These are phyloP conservation scores for Puccinia hordei DNA, from an alignment of 1,284 basidiomycete genomes.

Conservation along the genomic window DNA sequence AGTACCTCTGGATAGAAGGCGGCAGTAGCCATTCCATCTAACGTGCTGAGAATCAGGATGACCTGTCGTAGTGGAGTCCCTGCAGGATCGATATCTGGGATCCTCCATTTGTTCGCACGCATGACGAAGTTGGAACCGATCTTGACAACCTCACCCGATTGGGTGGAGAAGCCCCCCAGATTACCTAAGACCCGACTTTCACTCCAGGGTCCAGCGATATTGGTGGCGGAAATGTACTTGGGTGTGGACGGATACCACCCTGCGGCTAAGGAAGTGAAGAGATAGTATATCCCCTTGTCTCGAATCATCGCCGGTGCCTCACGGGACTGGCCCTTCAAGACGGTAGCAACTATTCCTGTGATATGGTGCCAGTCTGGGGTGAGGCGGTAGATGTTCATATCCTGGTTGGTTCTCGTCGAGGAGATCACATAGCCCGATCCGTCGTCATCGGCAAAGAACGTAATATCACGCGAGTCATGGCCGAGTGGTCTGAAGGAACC, in stretches of 20 bases:
- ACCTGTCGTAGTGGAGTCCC: background rate
- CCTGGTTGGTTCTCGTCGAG: conserved; percentile 5
- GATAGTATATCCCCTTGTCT: background rate
- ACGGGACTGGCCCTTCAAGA: conserved; percentile 5
- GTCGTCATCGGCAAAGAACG: conserved; percentile 19
- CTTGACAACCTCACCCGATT: conserved; percentile 17
- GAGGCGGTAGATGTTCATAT: conserved; percentile 18
- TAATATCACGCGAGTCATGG: conserved; percentile 11
- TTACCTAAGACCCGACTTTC: conserved; percentile 1
- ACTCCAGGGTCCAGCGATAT: conserved; percentile 19
- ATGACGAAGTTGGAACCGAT: conserved; percentile 5
- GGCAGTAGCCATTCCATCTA: background rate
- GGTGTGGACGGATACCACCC: conserved; percentile 26
- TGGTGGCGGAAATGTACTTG: conserved; percentile 15
- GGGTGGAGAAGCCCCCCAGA: conserved; percentile 1
- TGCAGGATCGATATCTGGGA: background rate
- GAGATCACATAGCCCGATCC: conserved; percentile 15
- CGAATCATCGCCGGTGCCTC: conserved; percentile 22
- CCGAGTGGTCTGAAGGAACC: conserved; percentile 12
- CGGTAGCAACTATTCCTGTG: background rate
- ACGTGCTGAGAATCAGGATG: background rate
- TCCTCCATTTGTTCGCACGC: conserved; percentile 14
- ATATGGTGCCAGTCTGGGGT: conserved; percentile 12
- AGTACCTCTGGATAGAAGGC: conserved; percentile 12
- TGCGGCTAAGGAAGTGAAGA: conserved; percentile 18